phyloP scores from a whole-genome alignment of 2,329 filamentous ascomycete genomes.

The Geosmithia putterillii region DNA sequence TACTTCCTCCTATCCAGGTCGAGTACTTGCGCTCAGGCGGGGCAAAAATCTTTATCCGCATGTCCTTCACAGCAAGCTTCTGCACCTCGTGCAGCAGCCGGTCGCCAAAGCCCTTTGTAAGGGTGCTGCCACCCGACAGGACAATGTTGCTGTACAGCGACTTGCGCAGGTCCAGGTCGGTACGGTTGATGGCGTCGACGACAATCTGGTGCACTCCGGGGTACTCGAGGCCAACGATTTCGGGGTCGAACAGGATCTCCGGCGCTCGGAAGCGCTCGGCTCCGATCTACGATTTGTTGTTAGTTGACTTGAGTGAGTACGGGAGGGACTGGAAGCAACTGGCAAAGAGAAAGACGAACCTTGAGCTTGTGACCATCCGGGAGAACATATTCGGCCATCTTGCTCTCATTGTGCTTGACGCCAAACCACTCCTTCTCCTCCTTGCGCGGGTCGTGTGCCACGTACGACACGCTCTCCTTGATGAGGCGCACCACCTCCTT shows the following conservation, averaged over 20 bases:
- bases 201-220: slow-evolving; percentile 96
- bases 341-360: slow-evolving; percentile 29
- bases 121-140: slow-evolving; percentile 85
- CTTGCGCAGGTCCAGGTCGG: slow-evolving; percentile 91
- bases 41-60: slow-evolving; percentile 98
- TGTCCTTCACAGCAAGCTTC: slow-evolving; percentile 89
- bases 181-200: slow-evolving; percentile 87
- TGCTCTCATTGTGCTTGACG: slow-evolving; percentile 63
- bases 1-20: slow-evolving; percentile 97
- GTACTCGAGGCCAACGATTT: slow-evolving; percentile 94
- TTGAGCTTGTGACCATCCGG: slow-evolving; percentile 92
- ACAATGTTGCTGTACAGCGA: slow-evolving; percentile 94
- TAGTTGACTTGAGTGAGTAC: background rate
- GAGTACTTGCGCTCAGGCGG: slow-evolving; percentile 97
- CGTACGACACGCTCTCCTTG: slow-evolving; percentile 90
- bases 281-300: slow-evolving; percentile 50
- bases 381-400: slow-evolving; percentile 74
- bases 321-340: background rate
- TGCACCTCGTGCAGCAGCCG: slow-evolving; percentile 86
- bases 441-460: slow-evolving; percentile 78
- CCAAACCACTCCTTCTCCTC: slow-evolving; percentile 95
- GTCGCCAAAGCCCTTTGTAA: slow-evolving; percentile 96
- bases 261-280: slow-evolving; percentile 90
- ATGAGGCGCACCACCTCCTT: slow-evolving; percentile 98
- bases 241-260: slow-evolving; percentile 94